These are phyloP conservation scores for Boletus patriciae DNA, from an alignment of 768 basidiomycete species.

Conservation along the genomic window DNA sequence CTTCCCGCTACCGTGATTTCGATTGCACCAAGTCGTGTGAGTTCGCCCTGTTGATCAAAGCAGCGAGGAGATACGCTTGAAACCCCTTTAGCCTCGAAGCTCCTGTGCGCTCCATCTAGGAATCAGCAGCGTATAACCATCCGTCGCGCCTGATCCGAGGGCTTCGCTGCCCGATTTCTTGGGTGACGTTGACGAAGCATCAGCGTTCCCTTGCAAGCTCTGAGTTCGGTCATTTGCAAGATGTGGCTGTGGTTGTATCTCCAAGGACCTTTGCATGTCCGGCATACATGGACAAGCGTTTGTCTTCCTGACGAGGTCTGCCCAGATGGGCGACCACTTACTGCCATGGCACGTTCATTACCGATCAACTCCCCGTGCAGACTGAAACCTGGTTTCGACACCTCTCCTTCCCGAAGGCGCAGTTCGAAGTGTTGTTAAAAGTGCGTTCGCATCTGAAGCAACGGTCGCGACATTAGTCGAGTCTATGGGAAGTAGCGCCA, in stretches of 20 bases:
- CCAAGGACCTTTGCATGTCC: neutral
- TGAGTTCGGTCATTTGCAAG: neutral
- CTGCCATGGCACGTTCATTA: neutral
- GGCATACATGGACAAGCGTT: neutral
- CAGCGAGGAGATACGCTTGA: neutral
- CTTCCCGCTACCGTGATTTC: neutral
- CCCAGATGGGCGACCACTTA: neutral
- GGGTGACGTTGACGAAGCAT: neutral
- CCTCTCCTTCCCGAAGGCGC: neutral
- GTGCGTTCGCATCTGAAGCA: neutral
- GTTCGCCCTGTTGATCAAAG: constrained; percentile 4
- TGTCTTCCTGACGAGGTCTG: neutral
- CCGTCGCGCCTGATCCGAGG: constrained; percentile 21
- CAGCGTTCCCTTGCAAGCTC: neutral
- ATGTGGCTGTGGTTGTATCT: neutral
- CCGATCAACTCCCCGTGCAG: neutral
- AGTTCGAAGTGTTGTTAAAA: neutral
- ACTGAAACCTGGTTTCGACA: neutral
- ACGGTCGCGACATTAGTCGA: neutral
- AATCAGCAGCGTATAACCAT: constrained; percentile 3
- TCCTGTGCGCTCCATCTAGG: neutral
- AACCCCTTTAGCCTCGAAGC: neutral
- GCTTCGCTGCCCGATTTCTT: constrained; percentile 10
- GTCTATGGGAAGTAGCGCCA: neutral
- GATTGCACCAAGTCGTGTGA: neutral